These are phyloP conservation scores for Euphorbia lathyris DNA, from an alignment of 345 rosid species.

Conservation along the genomic window DNA sequence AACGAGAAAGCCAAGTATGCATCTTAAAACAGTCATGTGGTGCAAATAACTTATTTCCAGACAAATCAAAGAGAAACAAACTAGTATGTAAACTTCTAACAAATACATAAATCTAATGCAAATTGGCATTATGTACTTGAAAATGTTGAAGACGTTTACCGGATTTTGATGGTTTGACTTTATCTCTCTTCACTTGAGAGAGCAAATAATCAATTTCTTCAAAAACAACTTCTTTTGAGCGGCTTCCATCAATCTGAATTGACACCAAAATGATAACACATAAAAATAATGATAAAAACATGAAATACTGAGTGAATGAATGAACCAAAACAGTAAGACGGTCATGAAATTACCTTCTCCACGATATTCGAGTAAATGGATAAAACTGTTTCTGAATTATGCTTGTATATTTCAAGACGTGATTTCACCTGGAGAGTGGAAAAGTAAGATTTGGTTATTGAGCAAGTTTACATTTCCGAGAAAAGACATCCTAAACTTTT, in stretches of 20 bases:
- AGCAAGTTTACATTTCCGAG: not conserved
- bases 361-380: slow-evolving; percentile 59
- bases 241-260: slow-evolving; percentile 75
- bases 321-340: not conserved
- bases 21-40: not conserved
- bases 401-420: slow-evolving; percentile 74
- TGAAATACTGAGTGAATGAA: not conserved
- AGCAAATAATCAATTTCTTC: slow-evolving; percentile 57
- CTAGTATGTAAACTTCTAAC: not conserved
- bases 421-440: slow-evolving; percentile 53
- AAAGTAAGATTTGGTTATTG: not conserved
- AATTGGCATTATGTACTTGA: slow-evolving; percentile 10
- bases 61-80: not conserved
- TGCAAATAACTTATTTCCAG: not conserved
- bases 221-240: slow-evolving; percentile 62
- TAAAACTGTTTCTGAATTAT: slow-evolving; percentile 61
- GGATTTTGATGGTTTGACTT: slow-evolving; percentile 26
- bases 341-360: slow-evolving; percentile 46
- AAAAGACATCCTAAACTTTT: not conserved
- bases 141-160: slow-evolving; percentile 32
- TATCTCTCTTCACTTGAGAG: slow-evolving; percentile 45
- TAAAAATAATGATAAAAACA: slow-evolving; percentile 1
- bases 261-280: slow-evolving; percentile 9
- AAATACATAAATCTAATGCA: slow-evolving; percentile 1
- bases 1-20: no score